A percentile compares a stretch with the other conserved stretches of the same genome.
Conservation (phyloP, 2,329 filamentous ascomycete genomes). For the Thelonectria discophora region DNA sequence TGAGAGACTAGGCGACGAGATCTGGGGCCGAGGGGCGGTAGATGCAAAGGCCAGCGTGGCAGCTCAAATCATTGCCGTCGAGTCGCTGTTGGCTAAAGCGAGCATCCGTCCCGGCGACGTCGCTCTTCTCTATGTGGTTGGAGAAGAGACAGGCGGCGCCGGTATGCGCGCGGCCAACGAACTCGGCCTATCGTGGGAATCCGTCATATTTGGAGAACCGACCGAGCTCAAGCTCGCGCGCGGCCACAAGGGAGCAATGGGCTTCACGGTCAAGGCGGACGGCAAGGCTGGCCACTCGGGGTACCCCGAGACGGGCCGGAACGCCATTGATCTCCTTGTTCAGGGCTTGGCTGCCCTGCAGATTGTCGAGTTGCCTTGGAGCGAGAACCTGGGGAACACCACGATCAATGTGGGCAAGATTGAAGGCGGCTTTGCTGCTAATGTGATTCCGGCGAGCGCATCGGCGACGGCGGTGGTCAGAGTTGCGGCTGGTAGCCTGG, state of each 20-base stretch:
- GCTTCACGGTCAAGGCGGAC: constrained; percentile 63
- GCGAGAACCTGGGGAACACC: constrained; percentile 78
- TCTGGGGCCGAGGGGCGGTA: constrained; percentile 71
- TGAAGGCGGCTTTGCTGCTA: constrained; percentile 77
- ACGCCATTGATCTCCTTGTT: constrained; percentile 78
- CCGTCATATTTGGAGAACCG: constrained; percentile 41
- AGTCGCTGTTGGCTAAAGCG: constrained; percentile 30
- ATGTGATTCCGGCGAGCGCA: constrained; percentile 75
- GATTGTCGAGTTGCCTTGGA: constrained; percentile 72
- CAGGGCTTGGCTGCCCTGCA: constrained; percentile 70
- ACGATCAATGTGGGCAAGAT: constrained; percentile 83
- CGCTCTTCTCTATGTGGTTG: constrained; percentile 37
- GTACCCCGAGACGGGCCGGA: constrained; percentile 84
- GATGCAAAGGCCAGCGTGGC: constrained; percentile 69
- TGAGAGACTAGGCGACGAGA: constrained; percentile 55
- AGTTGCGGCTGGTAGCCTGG: constrained; percentile 20
- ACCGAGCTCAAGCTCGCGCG: constrained; percentile 40
- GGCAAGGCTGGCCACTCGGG: constrained; percentile 82
- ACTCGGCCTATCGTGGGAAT: constrained; percentile 33
- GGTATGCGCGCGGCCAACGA: constrained; percentile 38
- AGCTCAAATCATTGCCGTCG: constrained; percentile 31
- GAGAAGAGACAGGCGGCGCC: constrained; percentile 37
- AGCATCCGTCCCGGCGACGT: constrained; percentile 32
- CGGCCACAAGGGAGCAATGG: constrained; percentile 38
- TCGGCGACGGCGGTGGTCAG: constrained; percentile 8